Evolutionary conservation across 495 filamentous ascomycete species (phyloP).

Genomic region (Aspergillus avenaceus): DNA sequence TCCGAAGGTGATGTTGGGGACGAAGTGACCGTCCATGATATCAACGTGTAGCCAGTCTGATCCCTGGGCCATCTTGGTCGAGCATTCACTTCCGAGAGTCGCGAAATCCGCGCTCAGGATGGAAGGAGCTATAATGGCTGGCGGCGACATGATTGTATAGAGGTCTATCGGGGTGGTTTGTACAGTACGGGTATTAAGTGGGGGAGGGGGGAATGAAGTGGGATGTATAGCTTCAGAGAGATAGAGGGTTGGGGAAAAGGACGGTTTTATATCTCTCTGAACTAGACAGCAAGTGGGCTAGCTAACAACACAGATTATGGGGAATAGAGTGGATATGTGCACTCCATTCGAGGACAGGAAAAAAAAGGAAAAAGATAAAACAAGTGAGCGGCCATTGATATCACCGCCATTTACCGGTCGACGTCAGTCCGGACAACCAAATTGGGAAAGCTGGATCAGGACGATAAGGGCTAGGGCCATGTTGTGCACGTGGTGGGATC

Average conservation of each 20-base stretch:
- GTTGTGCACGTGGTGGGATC: conserved; percentile 14
- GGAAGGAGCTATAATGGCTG: conserved; percentile 92
- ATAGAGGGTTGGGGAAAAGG: background rate
- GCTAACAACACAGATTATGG: background rate
- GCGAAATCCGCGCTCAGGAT: conserved; percentile 97
- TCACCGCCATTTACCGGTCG: conserved; percentile 18
- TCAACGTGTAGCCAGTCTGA: conserved; percentile 79
- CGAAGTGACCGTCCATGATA: conserved; percentile 98
- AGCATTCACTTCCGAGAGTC: conserved; percentile 78
- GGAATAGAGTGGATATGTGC: conserved; percentile 1
- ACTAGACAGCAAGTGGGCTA: background rate
- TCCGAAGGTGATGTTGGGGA: conserved; percentile 97
- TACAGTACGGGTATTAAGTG: background rate
- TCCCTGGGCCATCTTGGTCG: conserved; percentile 71
- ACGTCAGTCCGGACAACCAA: conserved; percentile 24
- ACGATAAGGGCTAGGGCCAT: conserved; percentile 25
- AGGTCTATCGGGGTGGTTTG: conserved; percentile 1
- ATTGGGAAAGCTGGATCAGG: conserved; percentile 10
- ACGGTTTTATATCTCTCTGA: conserved; percentile 1
- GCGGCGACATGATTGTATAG: conserved; percentile 65
- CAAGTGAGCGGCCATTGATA: conserved; percentile 5
- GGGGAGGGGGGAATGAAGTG: conserved; percentile 1
- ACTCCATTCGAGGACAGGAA: background rate
- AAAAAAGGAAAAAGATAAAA: too few relatives aligned
- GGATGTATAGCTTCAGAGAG: background rate